Percentiles rank a stretch among this genome's conserved stretches.
phyloP scores from a whole-genome alignment of 805 yeast genomes.

The Candida ipomoeae region DNA sequence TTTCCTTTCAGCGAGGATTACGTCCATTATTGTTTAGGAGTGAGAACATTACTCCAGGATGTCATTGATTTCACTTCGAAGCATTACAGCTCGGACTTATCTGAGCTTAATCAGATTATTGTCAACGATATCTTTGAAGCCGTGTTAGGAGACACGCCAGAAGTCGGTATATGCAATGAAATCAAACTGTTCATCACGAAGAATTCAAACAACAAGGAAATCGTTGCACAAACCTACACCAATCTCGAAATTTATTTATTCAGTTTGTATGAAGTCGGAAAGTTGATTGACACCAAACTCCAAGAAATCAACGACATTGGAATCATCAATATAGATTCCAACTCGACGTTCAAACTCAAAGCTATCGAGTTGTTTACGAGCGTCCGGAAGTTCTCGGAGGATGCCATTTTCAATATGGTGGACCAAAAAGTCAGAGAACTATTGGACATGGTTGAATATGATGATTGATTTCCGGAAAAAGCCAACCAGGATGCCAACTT shows the following conservation, averaged over 20 bases:
- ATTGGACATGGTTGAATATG: conserved; percentile 72
- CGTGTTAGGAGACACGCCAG: conserved; percentile 49
- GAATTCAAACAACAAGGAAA: conserved; percentile 77
- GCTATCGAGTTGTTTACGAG: conserved; percentile 54
- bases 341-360: conserved; percentile 36
- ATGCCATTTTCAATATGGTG: conserved; percentile 74
- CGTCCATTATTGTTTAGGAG: conserved; percentile 77
- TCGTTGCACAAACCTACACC: conserved; percentile 81
- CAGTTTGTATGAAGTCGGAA: conserved; percentile 69
- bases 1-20: conserved; percentile 85
- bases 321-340: conserved; percentile 36
- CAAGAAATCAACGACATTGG: conserved; percentile 37
- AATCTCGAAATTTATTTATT: conserved; percentile 82
- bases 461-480: conserved; percentile 67
- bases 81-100: conserved; percentile 60
- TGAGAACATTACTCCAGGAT: conserved; percentile 60
- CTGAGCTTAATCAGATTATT: conserved; percentile 54
- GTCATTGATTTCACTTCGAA: conserved; percentile 61
- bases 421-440: conserved; percentile 76
- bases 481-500: conserved; percentile 61
- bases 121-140: conserved; percentile 61
- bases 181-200: conserved; percentile 56
- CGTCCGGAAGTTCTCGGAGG: conserved; percentile 70
- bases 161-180: conserved; percentile 55
- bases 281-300: conserved; percentile 35